A percentile compares a stretch with the other conserved stretches of the same genome.
phyloP scores from a whole-genome alignment of 1,284 basidiomycete genomes.

The Afroboletus lepidellus region DNA sequence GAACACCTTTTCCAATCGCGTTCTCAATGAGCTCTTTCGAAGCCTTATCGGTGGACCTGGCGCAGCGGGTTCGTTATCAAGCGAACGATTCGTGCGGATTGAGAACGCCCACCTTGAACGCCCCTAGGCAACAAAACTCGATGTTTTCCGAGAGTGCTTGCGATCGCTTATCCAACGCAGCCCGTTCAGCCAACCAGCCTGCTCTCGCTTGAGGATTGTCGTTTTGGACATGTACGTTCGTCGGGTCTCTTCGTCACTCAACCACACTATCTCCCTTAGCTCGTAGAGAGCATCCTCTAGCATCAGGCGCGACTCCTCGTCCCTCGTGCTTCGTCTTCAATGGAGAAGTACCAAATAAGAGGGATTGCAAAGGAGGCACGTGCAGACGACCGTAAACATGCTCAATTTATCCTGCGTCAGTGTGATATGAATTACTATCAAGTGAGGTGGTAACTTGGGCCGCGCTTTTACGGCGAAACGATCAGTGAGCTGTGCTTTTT shows the following conservation, averaged over 20 bases:
- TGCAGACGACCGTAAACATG: conserved; percentile 80
- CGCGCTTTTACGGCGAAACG: conserved; percentile 21
- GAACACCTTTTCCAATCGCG: conserved; percentile 74
- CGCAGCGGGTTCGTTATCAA: conserved; percentile 32
- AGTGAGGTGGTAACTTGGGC: conserved; percentile 67
- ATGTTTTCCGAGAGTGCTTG: conserved; percentile 78
- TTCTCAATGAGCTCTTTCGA: conserved; percentile 48
- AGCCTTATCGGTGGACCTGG: conserved; percentile 50
- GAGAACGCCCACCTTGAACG: conserved; percentile 76
- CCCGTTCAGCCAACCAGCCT: conserved; percentile 85
- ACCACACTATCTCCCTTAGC: conserved; percentile 73
- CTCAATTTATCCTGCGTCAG: conserved; percentile 81
- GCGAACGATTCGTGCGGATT: not conserved
- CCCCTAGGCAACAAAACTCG: conserved; percentile 96
- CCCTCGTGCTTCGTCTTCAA: conserved; percentile 73
- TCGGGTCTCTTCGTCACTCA: conserved; percentile 77
- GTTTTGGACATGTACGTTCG: conserved; percentile 69
- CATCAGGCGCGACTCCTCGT: conserved; percentile 67
- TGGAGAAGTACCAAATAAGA: conserved; percentile 89
- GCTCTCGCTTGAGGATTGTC: conserved; percentile 63
- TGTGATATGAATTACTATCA: conserved; percentile 85
- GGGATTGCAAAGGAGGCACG: conserved; percentile 51
- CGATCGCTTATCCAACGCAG: conserved; percentile 75
- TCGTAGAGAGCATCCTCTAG: conserved; percentile 76
- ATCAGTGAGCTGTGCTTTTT: conserved; percentile 27